Base-by-base conservation (phyloP, 73 alveolate genomes). In the Stentor roeselii region DNA sequence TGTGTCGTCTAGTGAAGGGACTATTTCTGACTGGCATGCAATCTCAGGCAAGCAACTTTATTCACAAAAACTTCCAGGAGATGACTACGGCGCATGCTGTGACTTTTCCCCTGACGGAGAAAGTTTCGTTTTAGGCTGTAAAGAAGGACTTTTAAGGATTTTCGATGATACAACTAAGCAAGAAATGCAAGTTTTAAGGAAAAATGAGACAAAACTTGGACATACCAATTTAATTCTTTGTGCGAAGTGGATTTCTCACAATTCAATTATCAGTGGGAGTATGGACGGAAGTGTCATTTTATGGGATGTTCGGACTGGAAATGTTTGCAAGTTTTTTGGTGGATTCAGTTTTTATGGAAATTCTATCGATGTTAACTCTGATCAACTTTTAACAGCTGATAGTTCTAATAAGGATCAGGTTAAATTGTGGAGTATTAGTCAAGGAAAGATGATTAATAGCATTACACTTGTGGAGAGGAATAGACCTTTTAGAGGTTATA, bases 11-110 rank as follows among this genome's bases (percentile, higher is more conserved):
- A 60, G 93, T 37, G 90, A 92, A 80, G 97, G 97, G 35, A 3
- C 85, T 15, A 61, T 92, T 31, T 61, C 75, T 50, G 93, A 92
- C 75, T 92, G 95, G 93, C 93, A 90, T 11, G 90, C 87, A 3
- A 58, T 87, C 40, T 78, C 95, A 11, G 90, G 93, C 2, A 92
- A 86, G 61, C 75, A 78, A 41, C 74, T 89, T 31, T 90, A 86
- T 83, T 32, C 78, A 2, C 41, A 80, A 50, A 87, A 61, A 75
- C 89, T 87, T 21, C 67, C 67, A 1, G 89, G 61, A 3, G 86
- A 75, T 6, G 76, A 83, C 82, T 77, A 91, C 15, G 75, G 82
- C 4, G 86, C 40, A 60, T 77, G 92, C 30, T 74, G 60, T 35
- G 97, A 92, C 40, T 84, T 61, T 42, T 3, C 86, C n/a, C 82